Evolutionary conservation across 2,329 filamentous ascomycete genomes (phyloP).

Genomic region (Fusarium sp.): DNA sequence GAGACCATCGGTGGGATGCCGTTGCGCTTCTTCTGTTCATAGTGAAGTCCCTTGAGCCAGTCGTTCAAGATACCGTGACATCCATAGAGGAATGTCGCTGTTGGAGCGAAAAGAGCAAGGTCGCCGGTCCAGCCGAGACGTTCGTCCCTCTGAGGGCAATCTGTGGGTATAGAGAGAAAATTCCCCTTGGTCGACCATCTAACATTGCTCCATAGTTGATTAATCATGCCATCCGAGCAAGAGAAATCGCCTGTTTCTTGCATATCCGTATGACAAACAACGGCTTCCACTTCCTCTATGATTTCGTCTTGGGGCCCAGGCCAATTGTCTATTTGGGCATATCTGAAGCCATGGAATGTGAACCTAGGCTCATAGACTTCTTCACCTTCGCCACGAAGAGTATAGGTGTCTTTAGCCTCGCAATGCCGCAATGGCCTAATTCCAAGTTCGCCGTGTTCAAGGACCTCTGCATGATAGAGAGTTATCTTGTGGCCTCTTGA

Average conservation of each 20-base stretch:
- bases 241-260: conserved; percentile 58
- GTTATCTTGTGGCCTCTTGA: neutral
- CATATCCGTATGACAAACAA: conserved; percentile 63
- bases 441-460: conserved; percentile 9
- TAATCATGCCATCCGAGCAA: conserved; percentile 61
- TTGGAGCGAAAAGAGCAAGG: conserved; percentile 58
- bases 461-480: conserved; percentile 9
- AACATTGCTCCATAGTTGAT: conserved; percentile 62
- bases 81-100: conserved; percentile 63
- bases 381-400: neutral
- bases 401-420: neutral
- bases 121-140: conserved; percentile 63
- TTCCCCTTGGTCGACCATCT: conserved; percentile 67
- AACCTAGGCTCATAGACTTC: conserved; percentile 54
- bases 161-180: conserved; percentile 60
- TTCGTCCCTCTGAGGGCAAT: conserved; percentile 64
- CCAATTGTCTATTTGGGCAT: conserved; percentile 57
- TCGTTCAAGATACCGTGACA: conserved; percentile 54
- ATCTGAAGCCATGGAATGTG: conserved; percentile 64
- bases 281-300: conserved; percentile 40
- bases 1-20: neutral
- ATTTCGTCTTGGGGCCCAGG: neutral
- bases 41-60: conserved; percentile 14
- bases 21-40: neutral
- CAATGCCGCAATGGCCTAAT: neutral